Base-by-base conservation (phyloP, 306 rosid species). In the Lagenaria siceraria region DNA sequence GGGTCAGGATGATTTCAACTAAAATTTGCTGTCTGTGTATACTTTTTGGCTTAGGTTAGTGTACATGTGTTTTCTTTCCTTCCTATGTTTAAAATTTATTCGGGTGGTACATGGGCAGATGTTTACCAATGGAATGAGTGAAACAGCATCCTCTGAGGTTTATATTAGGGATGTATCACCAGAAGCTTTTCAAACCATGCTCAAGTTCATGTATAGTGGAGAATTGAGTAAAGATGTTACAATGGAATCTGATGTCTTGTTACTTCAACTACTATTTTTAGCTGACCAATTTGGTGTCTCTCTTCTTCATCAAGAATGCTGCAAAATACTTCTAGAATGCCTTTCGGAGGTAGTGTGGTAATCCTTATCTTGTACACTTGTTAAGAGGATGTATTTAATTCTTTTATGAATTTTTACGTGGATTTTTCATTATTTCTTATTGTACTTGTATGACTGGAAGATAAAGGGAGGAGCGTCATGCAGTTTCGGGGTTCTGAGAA, bases 81-180 rank as follows among this genome's bases (percentile, higher is more conserved):
- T 43, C 17, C 5, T 13, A 5, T 46, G 46, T 35, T 25, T 48
- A 10, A 73, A 73, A 24, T 31, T n/a, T 53, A 40, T 52, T 52
- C 65, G 78, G 80, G 61, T 83, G 79, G 55, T 56, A 66, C 64
- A 5, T 80, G 71, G 46, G 82, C 89, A 92, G 98, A 94, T 94
- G 98, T 92, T 94, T 88, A 94, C 98, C 62, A 94, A 94, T 82
- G 98, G 98, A 87, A 94, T 94, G 98, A 89, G 89, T 84, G 98
- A 94, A 85, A 94, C 95, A 78, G 81, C 80, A 78, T 89, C 98
- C 61, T 84, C 97, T 0, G 89, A 90, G 82, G 81, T 92, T 77
- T 76, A 85, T 76, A 68, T 94, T 65, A 85, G 86, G 83, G 98
- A 94, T 80, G 92, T 92, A 73, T 85, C 89, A 12, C 90, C 95